phyloP scores from a whole-genome alignment of 495 filamentous ascomycete genomes.

The Penicillium bialowiezense region DNA sequence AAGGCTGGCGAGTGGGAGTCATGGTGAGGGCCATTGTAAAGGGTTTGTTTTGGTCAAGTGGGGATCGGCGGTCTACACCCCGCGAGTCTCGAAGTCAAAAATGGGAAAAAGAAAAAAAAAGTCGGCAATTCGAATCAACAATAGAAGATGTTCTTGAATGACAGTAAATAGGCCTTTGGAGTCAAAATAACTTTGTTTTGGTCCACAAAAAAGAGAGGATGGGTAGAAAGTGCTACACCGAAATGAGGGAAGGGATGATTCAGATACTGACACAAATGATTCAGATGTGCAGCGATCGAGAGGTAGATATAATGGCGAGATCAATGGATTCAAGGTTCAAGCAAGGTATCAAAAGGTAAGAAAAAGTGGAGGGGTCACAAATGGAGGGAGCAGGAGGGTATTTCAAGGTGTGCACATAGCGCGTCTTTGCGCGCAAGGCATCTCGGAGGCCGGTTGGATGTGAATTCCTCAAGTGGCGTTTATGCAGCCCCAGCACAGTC shows the following conservation, averaged over 20 bases:
- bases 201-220: constrained; percentile 1
- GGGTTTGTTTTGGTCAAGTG: constrained; percentile 33
- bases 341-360: constrained; percentile 10
- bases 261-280: not conserved
- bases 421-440: constrained; percentile 25
- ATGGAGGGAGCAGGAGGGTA: constrained; percentile 13
- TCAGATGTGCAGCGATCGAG: not conserved
- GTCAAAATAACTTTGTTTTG: not conserved
- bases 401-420: constrained; percentile 15
- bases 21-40: constrained; percentile 42
- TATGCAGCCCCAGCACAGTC: constrained; percentile 14
- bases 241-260: constrained; percentile 1
- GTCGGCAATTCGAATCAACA: not conserved
- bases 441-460: constrained; percentile 15
- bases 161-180: not conserved
- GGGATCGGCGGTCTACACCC: constrained; percentile 18
- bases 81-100: not conserved
- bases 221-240: not conserved
- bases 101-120: not conserved
- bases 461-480: constrained; percentile 14
- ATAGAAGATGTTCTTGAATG: not conserved
- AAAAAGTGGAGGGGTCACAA: constrained; percentile 6
- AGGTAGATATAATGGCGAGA: constrained; percentile 9
- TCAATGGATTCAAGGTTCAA: constrained; percentile 2
- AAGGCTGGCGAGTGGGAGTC: constrained; percentile 43